These are phyloP conservation scores for Pilatotrama ljubarskyi DNA, from an alignment of 768 basidiomycete genomes.

Conservation along the genomic window DNA sequence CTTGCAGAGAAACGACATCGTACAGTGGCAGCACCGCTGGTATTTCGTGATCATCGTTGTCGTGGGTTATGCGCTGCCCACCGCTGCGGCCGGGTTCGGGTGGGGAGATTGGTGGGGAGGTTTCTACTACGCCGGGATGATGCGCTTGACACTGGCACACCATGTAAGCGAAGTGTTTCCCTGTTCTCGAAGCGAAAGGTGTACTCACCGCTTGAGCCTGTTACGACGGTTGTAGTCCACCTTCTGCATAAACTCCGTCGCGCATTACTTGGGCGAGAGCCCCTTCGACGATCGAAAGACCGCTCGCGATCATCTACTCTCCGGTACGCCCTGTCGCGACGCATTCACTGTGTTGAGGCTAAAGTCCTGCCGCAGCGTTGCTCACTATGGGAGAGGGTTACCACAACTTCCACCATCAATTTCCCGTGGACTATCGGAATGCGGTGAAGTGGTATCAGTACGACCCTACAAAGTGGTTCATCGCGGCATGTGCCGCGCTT, in stretches of 20 bases:
- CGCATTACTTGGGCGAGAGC: constrained; percentile 56
- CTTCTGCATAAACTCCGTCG: constrained; percentile 60
- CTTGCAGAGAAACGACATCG: constrained; percentile 44
- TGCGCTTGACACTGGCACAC: constrained; percentile 50
- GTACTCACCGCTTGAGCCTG: not conserved
- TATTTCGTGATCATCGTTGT: constrained; percentile 44
- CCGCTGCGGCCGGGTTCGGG: constrained; percentile 45
- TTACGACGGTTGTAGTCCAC: constrained; percentile 37
- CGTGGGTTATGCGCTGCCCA: constrained; percentile 49
- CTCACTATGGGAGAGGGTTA: constrained; percentile 78
- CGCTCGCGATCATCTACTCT: constrained; percentile 50
- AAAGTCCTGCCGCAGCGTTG: constrained; percentile 24
- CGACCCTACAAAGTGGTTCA: constrained; percentile 81
- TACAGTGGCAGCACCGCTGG: constrained; percentile 53
- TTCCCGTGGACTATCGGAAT: constrained; percentile 57
- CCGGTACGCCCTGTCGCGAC: constrained; percentile 20
- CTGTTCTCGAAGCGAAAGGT: not conserved
- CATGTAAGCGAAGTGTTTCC: constrained; percentile 39
- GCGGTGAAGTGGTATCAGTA: constrained; percentile 66
- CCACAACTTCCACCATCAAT: constrained; percentile 74
- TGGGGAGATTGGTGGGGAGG: constrained; percentile 60
- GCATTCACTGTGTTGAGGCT: not conserved
- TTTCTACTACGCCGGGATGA: constrained; percentile 50
- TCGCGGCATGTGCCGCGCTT: constrained; percentile 56
- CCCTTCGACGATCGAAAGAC: constrained; percentile 59